These are phyloP conservation scores for Kurtzmaniella quercitrusa DNA, from an alignment of 1,139 yeast genomes.

Conservation along the genomic window DNA sequence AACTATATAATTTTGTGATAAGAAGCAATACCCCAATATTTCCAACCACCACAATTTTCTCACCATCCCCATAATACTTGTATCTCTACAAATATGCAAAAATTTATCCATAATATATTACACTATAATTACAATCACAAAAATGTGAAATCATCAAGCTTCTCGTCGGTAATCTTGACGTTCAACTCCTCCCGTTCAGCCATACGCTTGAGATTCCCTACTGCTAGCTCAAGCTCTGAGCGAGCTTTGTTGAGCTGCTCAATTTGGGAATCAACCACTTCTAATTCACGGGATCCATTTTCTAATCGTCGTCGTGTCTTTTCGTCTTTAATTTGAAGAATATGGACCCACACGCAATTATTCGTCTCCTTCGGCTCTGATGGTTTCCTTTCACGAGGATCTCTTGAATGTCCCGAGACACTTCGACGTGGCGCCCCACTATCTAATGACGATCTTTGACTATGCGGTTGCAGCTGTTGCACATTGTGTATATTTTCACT, in stretches of 20 bases:
- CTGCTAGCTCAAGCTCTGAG: slow-evolving; percentile 18
- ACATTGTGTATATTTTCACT: neutral
- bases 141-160: slow-evolving; percentile 40
- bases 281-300: slow-evolving; percentile 16
- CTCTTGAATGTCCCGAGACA: neutral
- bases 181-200: slow-evolving; percentile 32
- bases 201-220: slow-evolving; percentile 25
- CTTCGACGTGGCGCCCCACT: neutral
- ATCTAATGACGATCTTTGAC: neutral
- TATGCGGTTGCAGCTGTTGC: neutral
- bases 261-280: slow-evolving; percentile 23
- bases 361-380: neutral
- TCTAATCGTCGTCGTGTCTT: slow-evolving; percentile 19
- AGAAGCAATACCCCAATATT: too few species aligned
- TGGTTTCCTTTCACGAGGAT: neutral
- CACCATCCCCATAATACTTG: neutral
- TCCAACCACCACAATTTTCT: too few species aligned
- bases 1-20: too few species aligned
- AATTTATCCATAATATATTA: neutral
- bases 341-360: slow-evolving; percentile 19
- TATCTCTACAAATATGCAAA: neutral
- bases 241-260: slow-evolving; percentile 22
- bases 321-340: slow-evolving; percentile 21
- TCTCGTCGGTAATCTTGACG: slow-evolving; percentile 36
- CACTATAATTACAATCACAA: slow-evolving; percentile 9